These are phyloP conservation scores for Hydrangea macrophylla DNA, from an alignment of 148 eudicot species.

Conservation along the genomic window DNA sequence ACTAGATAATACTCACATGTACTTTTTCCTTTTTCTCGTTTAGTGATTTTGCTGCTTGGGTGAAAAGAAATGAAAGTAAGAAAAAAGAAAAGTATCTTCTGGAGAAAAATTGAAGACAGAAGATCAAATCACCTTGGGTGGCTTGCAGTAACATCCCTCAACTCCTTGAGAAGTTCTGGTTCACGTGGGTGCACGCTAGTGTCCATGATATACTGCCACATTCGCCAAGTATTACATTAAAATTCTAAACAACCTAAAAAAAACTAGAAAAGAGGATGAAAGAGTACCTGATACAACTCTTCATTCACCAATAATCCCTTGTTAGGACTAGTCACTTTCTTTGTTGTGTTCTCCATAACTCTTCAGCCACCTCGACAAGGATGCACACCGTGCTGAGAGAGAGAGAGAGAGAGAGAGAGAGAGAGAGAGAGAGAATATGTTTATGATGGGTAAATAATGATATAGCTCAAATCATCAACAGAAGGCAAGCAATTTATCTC, in stretches of 20 bases:
- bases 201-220: slow-evolving; percentile 34
- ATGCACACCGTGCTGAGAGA: no score
- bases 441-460: no score
- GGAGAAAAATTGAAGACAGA: background rate
- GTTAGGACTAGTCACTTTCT: background rate
- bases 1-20: no score
- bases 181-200: slow-evolving; percentile 48
- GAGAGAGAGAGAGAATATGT: no score
- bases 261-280: background rate
- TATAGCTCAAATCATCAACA: no score
- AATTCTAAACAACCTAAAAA: background rate
- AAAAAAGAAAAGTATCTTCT: no score
- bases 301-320: slow-evolving; percentile 33
- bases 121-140: slow-evolving; percentile 34
- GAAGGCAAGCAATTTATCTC: no score
- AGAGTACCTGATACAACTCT: slow-evolving; percentile 29
- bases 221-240: background rate
- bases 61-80: no score
- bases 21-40: no score
- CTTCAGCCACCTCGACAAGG: no score
- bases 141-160: slow-evolving; percentile 37
- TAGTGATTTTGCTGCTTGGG: no score
- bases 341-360: slow-evolving; percentile 11
- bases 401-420: no score
- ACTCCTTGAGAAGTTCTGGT: slow-evolving; percentile 33